Base-by-base conservation (phyloP, 257 asterid species). In the Pogostemon cablin region DNA sequence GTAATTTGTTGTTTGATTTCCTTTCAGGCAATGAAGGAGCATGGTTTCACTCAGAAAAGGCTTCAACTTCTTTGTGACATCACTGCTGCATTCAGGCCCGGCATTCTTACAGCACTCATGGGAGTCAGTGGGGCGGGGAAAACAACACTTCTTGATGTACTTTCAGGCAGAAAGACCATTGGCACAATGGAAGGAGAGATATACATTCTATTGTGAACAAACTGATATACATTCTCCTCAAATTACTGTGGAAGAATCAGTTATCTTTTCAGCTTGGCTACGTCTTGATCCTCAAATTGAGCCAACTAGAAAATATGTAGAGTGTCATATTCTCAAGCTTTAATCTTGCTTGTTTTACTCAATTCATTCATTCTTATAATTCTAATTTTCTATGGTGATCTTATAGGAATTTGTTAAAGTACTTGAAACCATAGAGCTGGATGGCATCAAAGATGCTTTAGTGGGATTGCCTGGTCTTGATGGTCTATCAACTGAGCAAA, bases 81-180 rank as follows among this genome's bases (percentile, higher is more conserved):
- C 64, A 83, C 88, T 0, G 85, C 85, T 37, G 68, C 86, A 62
- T 75, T 85, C 65, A 83, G 83, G 40, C 86, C 88, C 12, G 88
- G 90, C 20, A 66, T 85, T 56, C 84, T 83, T 40, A 80, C 87
- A 6, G 90, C 90, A 64, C 82, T 85, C 66, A 82, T 85, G 90
- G 90, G 90, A n/a, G 88, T 85, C 25, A 85, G 88, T 61, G 90
- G 90, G 43, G 90, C 90, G 52, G 90, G 90, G 32, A 85, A 85
- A 72, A 85, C 88, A 43, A 83, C 88, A 35, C 88, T 85, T 65
- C 82, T 85, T 8, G 90, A 85, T 54, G 88, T 85, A 49, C 88
- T 85, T 57, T 67, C 90, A 43, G 90, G 90, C 20, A 69, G 90
- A 73, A 83, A 85, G 75, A 83, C 83, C n/a, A 72, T 83, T 41